Evolutionary conservation across 768 basidiomycete genomes (phyloP), one percentile per base, ranked within the genome.

Genomic region (Phanerodontia chrysosporium): DNA sequence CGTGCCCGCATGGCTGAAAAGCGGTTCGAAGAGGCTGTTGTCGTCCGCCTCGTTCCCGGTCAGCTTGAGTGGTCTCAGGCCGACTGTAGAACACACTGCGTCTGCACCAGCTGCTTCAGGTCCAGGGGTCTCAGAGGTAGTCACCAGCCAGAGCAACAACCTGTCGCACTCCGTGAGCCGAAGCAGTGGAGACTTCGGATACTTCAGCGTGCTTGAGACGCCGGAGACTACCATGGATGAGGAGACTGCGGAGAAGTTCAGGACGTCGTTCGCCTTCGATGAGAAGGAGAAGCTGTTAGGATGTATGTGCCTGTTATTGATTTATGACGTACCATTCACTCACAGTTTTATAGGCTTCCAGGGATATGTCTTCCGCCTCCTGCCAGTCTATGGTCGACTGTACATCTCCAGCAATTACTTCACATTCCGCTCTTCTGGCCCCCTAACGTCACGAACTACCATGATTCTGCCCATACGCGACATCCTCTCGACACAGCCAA

Each of bases 391-490:
- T 60, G 96, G 96, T 7, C 82, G 88, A 53, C 80, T 98, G 28
- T 98, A 90, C 68, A 82, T 98, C 61, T 96, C 96, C n/a, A 86
- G 84, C 12, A 93, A 91, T 71, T 89, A 84, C 71, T 89, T 98
- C 72, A 97, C 94, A 74, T 99, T 98, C 83, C 91, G 92, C 68
- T 94, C 95, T 4, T 89, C 83, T 45, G 85, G 92, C 4, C 83
- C 90, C 29, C 70, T 96, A 51, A 83, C 89, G 55, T 77, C 82
- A 45, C 90, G 87, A 69, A 98, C 94, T 13, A 83, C 85, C 76
- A 98, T 99, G 96, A 85, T 96, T 22, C 77, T 99, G 28, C 96
- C 96, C 13, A 85, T 97, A 57, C 83, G 84, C 45, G 96, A 98
- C 72, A 83, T 98, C 39, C 76, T 98, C 44, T 82, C 92, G 12